Evolutionary conservation across 768 basidiomycete species (phyloP).

Genomic region (Kwoniella europaea): DNA sequence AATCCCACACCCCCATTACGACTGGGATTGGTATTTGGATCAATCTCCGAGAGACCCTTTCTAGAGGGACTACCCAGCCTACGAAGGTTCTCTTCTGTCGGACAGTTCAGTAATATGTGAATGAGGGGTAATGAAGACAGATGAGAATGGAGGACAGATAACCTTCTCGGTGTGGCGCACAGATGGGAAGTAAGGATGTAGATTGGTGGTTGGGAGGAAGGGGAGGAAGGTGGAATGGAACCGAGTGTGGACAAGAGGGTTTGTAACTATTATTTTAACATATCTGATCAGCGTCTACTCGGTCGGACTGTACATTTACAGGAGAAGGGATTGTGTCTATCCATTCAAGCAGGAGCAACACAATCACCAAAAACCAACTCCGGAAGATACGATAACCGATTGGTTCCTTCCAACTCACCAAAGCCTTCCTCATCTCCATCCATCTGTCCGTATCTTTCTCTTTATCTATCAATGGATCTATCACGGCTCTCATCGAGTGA

Average conservation of each 20-base stretch:
- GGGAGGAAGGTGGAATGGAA: neutral
- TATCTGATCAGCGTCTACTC: neutral
- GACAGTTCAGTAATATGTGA: slow-evolving; percentile 11
- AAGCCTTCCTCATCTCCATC: slow-evolving; percentile 18
- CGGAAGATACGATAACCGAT: neutral
- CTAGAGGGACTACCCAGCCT: neutral
- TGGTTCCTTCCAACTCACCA: slow-evolving; percentile 7
- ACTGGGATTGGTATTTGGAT: neutral
- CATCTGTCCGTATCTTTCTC: slow-evolving; percentile 15
- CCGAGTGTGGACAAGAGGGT: slow-evolving; percentile 2
- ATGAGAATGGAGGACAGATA: slow-evolving; percentile 13
- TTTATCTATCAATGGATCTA: slow-evolving; percentile 14
- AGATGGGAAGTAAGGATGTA: slow-evolving; percentile 15
- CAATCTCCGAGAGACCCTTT: neutral
- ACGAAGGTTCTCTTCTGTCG: slow-evolving; percentile 13
- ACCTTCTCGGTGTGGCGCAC: slow-evolving; percentile 8
- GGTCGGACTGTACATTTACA: no score
- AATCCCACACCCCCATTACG: neutral
- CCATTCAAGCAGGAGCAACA: no score
- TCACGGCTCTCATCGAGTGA: slow-evolving; percentile 9
- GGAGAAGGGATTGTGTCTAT: no score
- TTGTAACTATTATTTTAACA: neutral
- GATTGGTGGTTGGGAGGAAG: neutral
- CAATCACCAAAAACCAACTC: neutral
- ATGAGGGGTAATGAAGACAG: slow-evolving; percentile 8